These are phyloP conservation scores for Coemansia sp. DNA, from an alignment of 192 early-diverging fungal species.

Conservation along the genomic window DNA sequence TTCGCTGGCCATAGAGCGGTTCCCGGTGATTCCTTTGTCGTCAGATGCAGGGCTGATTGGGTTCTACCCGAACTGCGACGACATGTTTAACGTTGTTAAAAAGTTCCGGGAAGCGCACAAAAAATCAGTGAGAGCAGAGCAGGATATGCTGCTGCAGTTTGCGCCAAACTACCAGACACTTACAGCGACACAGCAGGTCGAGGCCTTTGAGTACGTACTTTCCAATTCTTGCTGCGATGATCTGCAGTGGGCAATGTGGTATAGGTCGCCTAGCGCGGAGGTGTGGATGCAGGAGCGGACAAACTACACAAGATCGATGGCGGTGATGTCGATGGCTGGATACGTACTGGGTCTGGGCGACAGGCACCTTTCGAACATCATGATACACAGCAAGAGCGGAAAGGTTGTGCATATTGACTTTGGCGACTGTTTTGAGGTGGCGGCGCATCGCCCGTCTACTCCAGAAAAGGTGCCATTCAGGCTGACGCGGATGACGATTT, in stretches of 20 bases:
- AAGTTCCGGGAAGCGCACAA: slow-evolving; percentile 83
- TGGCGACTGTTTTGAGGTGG: slow-evolving; percentile 97
- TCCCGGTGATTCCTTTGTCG: slow-evolving; percentile 90
- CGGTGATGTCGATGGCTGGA: slow-evolving; percentile 98
- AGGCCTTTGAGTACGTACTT: slow-evolving; percentile 92
- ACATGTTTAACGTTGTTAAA: slow-evolving; percentile 79
- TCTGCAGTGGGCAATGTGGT: slow-evolving; percentile 89
- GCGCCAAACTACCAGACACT: slow-evolving; percentile 89
- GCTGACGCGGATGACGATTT: slow-evolving; percentile 91
- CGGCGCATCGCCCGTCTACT: slow-evolving; percentile 89
- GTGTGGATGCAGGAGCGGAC: slow-evolving; percentile 93
- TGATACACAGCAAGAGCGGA: slow-evolving; percentile 84
- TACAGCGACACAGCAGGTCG: slow-evolving; percentile 84
- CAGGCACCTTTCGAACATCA: slow-evolving; percentile 93
- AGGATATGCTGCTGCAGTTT: slow-evolving; percentile 81
- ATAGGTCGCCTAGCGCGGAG: slow-evolving; percentile 94
- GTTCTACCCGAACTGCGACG: slow-evolving; percentile 89
- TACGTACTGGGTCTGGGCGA: slow-evolving; percentile 98
- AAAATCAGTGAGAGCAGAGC: slow-evolving; percentile 84
- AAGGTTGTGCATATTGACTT: slow-evolving; percentile 98
- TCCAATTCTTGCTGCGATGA: slow-evolving; percentile 90
- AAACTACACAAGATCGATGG: slow-evolving; percentile 92
- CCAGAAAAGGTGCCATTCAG: slow-evolving; percentile 97
- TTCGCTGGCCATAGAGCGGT: slow-evolving; percentile 87
- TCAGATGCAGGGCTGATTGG: slow-evolving; percentile 95